A percentile compares a stretch with the other conserved stretches of the same genome.
Evolutionary conservation across 2,329 filamentous ascomycete genomes (phyloP).

Genomic region (Delphinella strobiligena): DNA sequence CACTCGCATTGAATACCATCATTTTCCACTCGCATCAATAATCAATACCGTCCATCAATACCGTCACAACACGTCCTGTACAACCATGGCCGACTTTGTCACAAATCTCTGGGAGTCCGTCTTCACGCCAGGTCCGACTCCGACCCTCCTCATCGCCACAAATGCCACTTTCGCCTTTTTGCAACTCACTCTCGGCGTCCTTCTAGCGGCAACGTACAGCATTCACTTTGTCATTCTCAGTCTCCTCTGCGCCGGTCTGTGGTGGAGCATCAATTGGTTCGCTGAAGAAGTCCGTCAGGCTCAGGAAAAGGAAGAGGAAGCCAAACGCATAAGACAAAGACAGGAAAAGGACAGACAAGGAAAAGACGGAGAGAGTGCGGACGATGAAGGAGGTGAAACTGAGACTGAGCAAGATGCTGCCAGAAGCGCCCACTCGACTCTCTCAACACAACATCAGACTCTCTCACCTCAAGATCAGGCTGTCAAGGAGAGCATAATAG

Average conservation of each 20-base stretch:
- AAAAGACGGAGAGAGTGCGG: constrained; percentile 26
- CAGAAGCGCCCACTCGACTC: constrained; percentile 5
- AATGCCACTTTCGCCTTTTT: constrained; percentile 81
- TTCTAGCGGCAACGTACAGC: constrained; percentile 73
- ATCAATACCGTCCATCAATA: no score
- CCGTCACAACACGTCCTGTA: background rate
- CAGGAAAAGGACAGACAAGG: constrained; percentile 36
- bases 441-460: background rate
- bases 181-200: constrained; percentile 61
- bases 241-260: constrained; percentile 65
- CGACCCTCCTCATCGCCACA: constrained; percentile 76
- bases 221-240: constrained; percentile 82
- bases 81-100: constrained; percentile 40
- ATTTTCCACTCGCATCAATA: no score
- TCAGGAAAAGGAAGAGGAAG: constrained; percentile 37
- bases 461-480: constrained; percentile 8
- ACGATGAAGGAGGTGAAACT: constrained; percentile 36
- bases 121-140: constrained; percentile 85
- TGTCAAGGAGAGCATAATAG: constrained; percentile 10
- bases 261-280: constrained; percentile 98
- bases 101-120: constrained; percentile 79
- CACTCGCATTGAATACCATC: no score
- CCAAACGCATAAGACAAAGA: constrained; percentile 31
- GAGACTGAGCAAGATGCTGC: constrained; percentile 22
- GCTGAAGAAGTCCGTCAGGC: constrained; percentile 49